phyloP scores from a whole-genome alignment of 139 green algal species.

The Chlamydomonas eustigma region DNA sequence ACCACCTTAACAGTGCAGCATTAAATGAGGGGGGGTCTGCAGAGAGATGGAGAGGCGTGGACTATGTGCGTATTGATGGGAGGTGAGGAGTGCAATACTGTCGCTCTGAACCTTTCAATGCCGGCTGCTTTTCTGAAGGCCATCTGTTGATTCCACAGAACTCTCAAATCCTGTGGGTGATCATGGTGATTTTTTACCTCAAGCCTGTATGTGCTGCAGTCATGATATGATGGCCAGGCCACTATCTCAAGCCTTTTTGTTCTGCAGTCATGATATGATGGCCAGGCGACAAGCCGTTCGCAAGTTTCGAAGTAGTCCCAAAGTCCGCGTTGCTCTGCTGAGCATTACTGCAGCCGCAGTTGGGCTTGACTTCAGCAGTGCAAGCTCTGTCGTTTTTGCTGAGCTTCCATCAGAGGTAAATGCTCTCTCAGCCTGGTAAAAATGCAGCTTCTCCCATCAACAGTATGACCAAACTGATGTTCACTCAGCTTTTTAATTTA shows the following conservation, averaged over 20 bases:
- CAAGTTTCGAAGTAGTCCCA: conserved; percentile 40
- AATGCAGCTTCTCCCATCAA: too few relatives aligned
- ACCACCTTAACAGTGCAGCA: too few relatives aligned
- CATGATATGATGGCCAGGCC: conserved; percentile 4
- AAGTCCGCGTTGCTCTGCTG: conserved; percentile 77
- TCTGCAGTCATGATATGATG: conserved; percentile 10
- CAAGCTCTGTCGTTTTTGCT: conserved; percentile 86
- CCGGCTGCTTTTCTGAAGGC: background rate
- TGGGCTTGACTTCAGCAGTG: conserved; percentile 87
- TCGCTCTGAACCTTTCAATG: background rate
- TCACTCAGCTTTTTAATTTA: conserved; percentile 14
- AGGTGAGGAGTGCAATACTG: conserved; percentile 4
- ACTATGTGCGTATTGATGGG: conserved; percentile 89
- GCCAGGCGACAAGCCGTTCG: conserved; percentile 14
- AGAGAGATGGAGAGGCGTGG: conserved; percentile 34
- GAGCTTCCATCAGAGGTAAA: conserved; percentile 69
- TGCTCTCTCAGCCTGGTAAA: too few relatives aligned
- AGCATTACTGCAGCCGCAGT: conserved; percentile 85
- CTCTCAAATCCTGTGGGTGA: too few relatives aligned
- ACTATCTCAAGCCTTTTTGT: too few relatives aligned
- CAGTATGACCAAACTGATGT: too few relatives aligned
- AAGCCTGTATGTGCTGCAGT: background rate
- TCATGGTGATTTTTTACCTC: too few relatives aligned
- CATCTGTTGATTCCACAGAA: background rate
- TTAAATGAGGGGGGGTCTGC: background rate